These are phyloP conservation scores for Aspergillus biplanus DNA, from an alignment of 495 filamentous ascomycete genomes.

Conservation along the genomic window DNA sequence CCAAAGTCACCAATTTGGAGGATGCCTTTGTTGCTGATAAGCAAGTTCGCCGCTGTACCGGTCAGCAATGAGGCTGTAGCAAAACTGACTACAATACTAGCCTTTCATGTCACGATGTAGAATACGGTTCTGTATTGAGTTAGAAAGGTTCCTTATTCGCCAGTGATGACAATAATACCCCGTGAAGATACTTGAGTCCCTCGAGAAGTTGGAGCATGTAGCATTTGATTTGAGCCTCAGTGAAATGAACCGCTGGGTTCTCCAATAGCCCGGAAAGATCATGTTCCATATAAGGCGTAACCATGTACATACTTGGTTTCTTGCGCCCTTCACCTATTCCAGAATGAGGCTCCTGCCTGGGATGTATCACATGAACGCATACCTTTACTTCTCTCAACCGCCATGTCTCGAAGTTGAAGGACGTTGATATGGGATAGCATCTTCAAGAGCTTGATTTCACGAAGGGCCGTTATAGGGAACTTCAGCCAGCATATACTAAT, in stretches of 20 bases:
- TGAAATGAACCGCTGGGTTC: slow-evolving; percentile 86
- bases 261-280: slow-evolving; percentile 94
- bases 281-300: slow-evolving; percentile 98
- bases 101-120: slow-evolving; percentile 97
- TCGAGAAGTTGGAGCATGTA: slow-evolving; percentile 95
- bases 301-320: slow-evolving; percentile 94
- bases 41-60: slow-evolving; percentile 80
- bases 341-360: slow-evolving; percentile 15
- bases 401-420: slow-evolving; percentile 90
- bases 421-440: slow-evolving; percentile 89
- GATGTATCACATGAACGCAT: neutral
- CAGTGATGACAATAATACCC: slow-evolving; percentile 43
- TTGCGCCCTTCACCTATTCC: slow-evolving; percentile 70
- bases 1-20: slow-evolving; percentile 98
- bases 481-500: slow-evolving; percentile 36
- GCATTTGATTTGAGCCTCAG: slow-evolving; percentile 92
- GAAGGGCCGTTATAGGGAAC: slow-evolving; percentile 95
- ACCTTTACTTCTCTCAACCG: slow-evolving; percentile 79
- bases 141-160: slow-evolving; percentile 12
- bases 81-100: slow-evolving; percentile 22
- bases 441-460: slow-evolving; percentile 97
- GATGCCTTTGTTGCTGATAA: slow-evolving; percentile 93
- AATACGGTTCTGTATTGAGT: slow-evolving; percentile 65
- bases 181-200: slow-evolving; percentile 87
- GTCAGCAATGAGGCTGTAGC: slow-evolving; percentile 30